A percentile compares a stretch with the other conserved stretches of the same genome.
Evolutionary conservation across 495 filamentous ascomycete species (phyloP).

Genomic region (Geoglossum glabrum): DNA sequence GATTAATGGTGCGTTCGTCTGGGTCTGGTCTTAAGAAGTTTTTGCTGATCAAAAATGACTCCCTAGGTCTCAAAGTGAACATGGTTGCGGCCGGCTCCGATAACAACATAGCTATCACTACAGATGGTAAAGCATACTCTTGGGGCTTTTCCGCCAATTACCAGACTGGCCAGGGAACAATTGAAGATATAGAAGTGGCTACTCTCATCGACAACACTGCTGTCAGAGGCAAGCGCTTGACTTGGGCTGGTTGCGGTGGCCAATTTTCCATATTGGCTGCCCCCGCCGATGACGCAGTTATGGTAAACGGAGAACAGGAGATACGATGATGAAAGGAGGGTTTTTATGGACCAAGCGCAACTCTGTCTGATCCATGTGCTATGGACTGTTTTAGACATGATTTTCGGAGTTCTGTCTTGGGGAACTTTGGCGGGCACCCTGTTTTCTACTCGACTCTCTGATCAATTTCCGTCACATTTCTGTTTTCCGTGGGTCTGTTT

Average conservation of each 20-base stretch:
- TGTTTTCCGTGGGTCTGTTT: no score
- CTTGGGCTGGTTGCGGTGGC: slow-evolving; percentile 39
- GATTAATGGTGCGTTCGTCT: slow-evolving; percentile 17
- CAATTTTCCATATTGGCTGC: slow-evolving; percentile 42
- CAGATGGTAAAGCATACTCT: slow-evolving; percentile 37
- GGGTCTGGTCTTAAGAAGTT: slow-evolving; percentile 2
- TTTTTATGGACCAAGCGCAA: no score
- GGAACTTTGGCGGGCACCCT: no score
- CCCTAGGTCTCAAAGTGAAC: slow-evolving; percentile 16
- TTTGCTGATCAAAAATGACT: slow-evolving; percentile 17
- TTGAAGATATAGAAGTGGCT: slow-evolving; percentile 35
- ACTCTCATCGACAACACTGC: slow-evolving; percentile 43
- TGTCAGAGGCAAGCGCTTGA: slow-evolving; percentile 33
- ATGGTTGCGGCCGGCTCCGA: slow-evolving; percentile 30
- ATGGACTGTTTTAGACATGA: no score
- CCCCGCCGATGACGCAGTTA: slow-evolving; percentile 2
- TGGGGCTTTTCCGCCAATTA: slow-evolving; percentile 52
- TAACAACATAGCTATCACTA: slow-evolving; percentile 38
- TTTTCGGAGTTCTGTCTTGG: no score
- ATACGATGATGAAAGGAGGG: no score
- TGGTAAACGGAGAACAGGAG: background rate
- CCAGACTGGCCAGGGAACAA: slow-evolving; percentile 43
- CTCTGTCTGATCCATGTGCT: no score
- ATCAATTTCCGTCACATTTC: no score
- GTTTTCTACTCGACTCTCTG: no score